These are phyloP conservation scores for Onygena corvina DNA, from an alignment of 2,329 filamentous ascomycete genomes.

Conservation along the genomic window DNA sequence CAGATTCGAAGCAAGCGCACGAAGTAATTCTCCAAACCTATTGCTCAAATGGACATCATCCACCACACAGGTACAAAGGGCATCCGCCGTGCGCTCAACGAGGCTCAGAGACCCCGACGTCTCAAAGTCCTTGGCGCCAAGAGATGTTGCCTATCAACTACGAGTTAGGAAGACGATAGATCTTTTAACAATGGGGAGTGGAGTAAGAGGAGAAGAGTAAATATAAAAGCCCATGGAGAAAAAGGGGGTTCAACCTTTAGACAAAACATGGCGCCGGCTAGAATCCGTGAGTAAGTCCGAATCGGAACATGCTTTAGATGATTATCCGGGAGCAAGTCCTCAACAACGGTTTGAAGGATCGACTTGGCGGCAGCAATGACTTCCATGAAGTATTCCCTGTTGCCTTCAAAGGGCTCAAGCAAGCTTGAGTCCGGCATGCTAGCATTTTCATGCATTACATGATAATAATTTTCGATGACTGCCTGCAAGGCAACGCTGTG, in stretches of 20 bases:
- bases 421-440: slow-evolving; percentile 14
- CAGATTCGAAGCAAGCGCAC: slow-evolving; percentile 15
- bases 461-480: slow-evolving; percentile 35
- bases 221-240: neutral
- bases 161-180: neutral
- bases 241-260: slow-evolving; percentile 34
- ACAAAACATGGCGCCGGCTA: slow-evolving; percentile 45
- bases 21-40: slow-evolving; percentile 42
- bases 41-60: slow-evolving; percentile 52
- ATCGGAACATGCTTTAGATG: slow-evolving; percentile 45
- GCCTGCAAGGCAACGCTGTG: slow-evolving; percentile 44
- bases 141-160: slow-evolving; percentile 36
- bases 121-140: slow-evolving; percentile 45
- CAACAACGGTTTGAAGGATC: slow-evolving; percentile 41
- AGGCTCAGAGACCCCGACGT: slow-evolving; percentile 40
- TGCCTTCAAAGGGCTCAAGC: slow-evolving; percentile 26
- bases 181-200: too few relatives aligned
- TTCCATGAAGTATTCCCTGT: slow-evolving; percentile 43
- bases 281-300: slow-evolving; percentile 46
- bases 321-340: slow-evolving; percentile 41
- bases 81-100: slow-evolving; percentile 41
- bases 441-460: slow-evolving; percentile 10
- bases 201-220: neutral
- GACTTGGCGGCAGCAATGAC: slow-evolving; percentile 44
- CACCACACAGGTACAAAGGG: slow-evolving; percentile 43